Evolutionary conservation across 306 rosid genomes (phyloP).

Genomic region (Quercus berberidifolia): DNA sequence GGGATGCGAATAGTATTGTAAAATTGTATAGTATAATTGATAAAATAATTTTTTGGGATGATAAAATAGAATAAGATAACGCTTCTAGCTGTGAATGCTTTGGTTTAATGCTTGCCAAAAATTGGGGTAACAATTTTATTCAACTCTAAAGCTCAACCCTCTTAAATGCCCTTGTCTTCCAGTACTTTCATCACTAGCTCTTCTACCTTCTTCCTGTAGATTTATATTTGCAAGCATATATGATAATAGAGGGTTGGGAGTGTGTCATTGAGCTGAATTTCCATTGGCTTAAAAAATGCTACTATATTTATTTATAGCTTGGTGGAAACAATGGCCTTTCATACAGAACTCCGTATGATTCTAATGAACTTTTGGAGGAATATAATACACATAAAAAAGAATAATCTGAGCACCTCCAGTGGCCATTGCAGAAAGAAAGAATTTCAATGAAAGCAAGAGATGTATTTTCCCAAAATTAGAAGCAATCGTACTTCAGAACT

Average conservation of each 20-base stretch:
- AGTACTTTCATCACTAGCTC: slow-evolving; percentile 26
- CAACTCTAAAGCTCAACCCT: slow-evolving; percentile 50
- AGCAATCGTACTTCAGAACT: neutral
- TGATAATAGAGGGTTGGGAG: slow-evolving; percentile 16
- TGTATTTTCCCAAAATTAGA: neutral
- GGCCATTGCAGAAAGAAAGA: neutral
- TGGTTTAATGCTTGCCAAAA: slow-evolving; percentile 27
- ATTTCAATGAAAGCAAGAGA: neutral
- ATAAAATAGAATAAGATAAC: no score
- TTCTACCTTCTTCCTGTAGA: slow-evolving; percentile 39
- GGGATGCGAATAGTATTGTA: accelerated
- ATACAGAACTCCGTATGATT: no score
- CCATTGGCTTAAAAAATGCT: no score
- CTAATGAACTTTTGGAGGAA: no score
- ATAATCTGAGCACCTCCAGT: neutral
- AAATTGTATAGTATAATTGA: no score
- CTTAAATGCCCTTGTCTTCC: slow-evolving; percentile 31
- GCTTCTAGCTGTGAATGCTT: no score
- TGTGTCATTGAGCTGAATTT: no score
- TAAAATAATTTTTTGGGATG: no score
- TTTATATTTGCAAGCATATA: slow-evolving; percentile 25
- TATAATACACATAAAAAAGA: no score
- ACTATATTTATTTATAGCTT: no score
- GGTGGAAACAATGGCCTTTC: no score
- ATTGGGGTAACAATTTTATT: slow-evolving; percentile 36